These are phyloP conservation scores for Chenopodium quinoa DNA, from an alignment of 148 eudicot species.

Conservation along the genomic window DNA sequence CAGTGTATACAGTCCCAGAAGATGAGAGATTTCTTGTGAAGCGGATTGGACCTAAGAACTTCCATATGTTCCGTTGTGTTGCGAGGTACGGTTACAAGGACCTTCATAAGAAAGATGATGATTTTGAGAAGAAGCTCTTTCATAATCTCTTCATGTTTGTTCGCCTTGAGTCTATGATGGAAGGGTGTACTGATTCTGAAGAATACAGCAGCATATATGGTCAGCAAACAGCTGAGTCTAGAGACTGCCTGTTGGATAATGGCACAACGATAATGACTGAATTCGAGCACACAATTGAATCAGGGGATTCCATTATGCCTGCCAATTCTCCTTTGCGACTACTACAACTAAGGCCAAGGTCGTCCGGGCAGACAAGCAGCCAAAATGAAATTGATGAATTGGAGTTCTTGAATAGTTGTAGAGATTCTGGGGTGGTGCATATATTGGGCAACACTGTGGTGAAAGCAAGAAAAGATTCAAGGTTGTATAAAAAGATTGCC, in stretches of 20 bases:
- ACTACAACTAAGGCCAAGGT: conserved; percentile 26
- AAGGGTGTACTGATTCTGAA: conserved; percentile 90
- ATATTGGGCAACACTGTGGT: conserved; percentile 88
- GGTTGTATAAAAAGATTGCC: conserved; percentile 58
- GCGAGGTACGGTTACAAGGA: conserved; percentile 96
- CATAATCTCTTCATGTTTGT: conserved; percentile 75
- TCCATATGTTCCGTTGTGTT: conserved; percentile 97
- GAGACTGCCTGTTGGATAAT: conserved; percentile 37
- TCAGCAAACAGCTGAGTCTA: conserved; percentile 59
- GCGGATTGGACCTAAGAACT: conserved; percentile 91
- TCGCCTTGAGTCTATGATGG: conserved; percentile 94
- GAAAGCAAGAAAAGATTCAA: conserved; percentile 66
- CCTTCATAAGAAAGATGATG: conserved; percentile 88
- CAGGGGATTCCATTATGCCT: conserved; percentile 70
- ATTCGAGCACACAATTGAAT: conserved; percentile 43
- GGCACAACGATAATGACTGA: conserved; percentile 18
- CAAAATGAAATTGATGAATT: conserved; percentile 65
- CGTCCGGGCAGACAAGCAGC: conserved; percentile 58
- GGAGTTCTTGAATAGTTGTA: conserved; percentile 68
- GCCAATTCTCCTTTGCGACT: conserved; percentile 38
- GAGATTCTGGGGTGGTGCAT: conserved; percentile 95
- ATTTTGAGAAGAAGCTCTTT: conserved; percentile 81
- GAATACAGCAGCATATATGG: conserved; percentile 85
- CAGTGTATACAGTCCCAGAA: conserved; percentile 91
- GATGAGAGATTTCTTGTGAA: conserved; percentile 90